Evolutionary conservation across 2,329 filamentous ascomycete species (phyloP), one percentile per base, ranked within the genome.

Genomic region (Microcyclosporella mali): DNA sequence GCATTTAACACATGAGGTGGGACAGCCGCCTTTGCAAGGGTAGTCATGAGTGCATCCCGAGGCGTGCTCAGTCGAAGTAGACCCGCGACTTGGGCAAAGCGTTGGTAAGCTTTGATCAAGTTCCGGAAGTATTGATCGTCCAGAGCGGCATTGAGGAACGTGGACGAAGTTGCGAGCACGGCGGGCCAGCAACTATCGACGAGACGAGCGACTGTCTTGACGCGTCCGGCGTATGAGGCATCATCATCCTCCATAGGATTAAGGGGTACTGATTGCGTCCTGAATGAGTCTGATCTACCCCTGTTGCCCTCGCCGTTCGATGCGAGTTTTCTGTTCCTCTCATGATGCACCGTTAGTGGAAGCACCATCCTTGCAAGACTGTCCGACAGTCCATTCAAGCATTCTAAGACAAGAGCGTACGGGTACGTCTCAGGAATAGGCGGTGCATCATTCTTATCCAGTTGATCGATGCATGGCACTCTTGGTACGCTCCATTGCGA

Each of bases 131-230:
- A 95, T 40, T 95, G 88, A 1, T 87, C 84, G 61, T 98, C 92
- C 3, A 98, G 71, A 0, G 90, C 82, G 21, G 92, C 87, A 60
- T 94, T 94, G 14, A 98, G 70, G 60, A 97, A 98, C 0, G 90
- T 95, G 0, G 92, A 98, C 56, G 88, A 95, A 2, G 88, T 92
- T 1, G 92, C 90, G 37, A 98, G 77, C 30, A 97, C 82, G 10
- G 92, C 92, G 35, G 92, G 92, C 92, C 92, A 98, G 63, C 90
- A 97, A 53, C 86, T 78, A 3, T 94, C 87, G 17, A 98, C 84
- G 41, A 98, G 84, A 8, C 77, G 77, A 10, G 88, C 87, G 56
- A 87, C 90, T 2, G 81, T 79, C 57, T 82, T 79, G 43, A 97
- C 80, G 37, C 88, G 84, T 1, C 72, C 62, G 40, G 81, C 75